Evolutionary conservation across 2,329 filamentous ascomycete genomes (phyloP), one percentile per base, ranked within the genome.

Genomic region (Colletotrichum magnum): DNA sequence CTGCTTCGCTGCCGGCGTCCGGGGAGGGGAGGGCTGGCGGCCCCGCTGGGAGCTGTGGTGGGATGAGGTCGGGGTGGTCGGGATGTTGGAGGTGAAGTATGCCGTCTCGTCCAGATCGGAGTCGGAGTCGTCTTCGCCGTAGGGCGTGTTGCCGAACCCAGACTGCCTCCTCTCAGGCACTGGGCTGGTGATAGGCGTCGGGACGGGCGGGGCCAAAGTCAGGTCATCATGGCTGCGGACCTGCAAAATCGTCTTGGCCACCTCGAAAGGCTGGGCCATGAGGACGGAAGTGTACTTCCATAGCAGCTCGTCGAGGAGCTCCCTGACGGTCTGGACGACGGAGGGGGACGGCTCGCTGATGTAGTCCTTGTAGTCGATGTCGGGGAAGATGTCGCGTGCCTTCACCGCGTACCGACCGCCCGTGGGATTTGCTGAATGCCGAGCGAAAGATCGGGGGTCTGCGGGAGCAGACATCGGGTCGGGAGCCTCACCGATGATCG

Each of bases 221-320:
- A 77, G 59, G 10, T 73, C 84, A 73, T 88, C 87, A 74, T 90
- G 88, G 71, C 80, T 82, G 72, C 87, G 89, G 59, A 94, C 90
- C 82, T 99, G 96, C 74, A 99, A 83, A 64, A 98, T 89, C 15
- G 92, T 96, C 87, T 98, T 98, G 77, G 95, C 94, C 67, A 98
- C 95, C 84, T 98, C 96, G 79, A 99, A 98, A 15, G 96, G 96
- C 82, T 99, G 96, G 62, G 94, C 93, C 78, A 97, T 91, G 76
- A 98, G 81, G 26, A 97, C 91, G 67, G 92, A 94, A 15, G 92
- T 92, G 82, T 99, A 99, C 78, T 96, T 95, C 91, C 95, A 97
- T 79, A 97, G 79, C 72, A 96, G 89, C 79, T 95, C 92, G 78
- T 98, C 94, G 56, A 97, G 77, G 70, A 97, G 83, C 71, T 92